A percentile compares a stretch with the other conserved stretches of the same genome.
These are phyloP conservation scores for Epichloe typhina DNA, from an alignment of 2,329 filamentous ascomycete genomes.

Conservation along the genomic window DNA sequence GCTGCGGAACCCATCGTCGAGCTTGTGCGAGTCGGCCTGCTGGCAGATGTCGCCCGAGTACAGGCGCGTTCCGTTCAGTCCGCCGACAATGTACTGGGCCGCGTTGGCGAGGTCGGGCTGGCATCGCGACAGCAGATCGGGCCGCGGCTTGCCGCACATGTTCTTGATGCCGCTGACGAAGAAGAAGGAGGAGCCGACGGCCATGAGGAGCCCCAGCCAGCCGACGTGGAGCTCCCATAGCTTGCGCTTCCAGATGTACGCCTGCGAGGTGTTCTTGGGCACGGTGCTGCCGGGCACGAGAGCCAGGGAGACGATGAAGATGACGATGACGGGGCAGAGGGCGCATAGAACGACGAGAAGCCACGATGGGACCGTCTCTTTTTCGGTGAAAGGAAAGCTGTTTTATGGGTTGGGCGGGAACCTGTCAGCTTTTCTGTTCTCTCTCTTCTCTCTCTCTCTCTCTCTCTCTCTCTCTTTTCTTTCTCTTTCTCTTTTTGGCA, in stretches of 20 bases:
- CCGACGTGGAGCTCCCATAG: constrained; percentile 84
- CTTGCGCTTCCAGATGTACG: constrained; percentile 64
- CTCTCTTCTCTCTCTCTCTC: no score
- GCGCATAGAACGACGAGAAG: constrained; percentile 52
- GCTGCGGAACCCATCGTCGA: constrained; percentile 73
- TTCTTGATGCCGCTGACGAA: constrained; percentile 81
- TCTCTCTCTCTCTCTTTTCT: no score
- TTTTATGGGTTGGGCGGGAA: not conserved
- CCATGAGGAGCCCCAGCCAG: constrained; percentile 68
- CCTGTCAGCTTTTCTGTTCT: not conserved
- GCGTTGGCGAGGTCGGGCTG: constrained; percentile 56
- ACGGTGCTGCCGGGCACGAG: constrained; percentile 63
- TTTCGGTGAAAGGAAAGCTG: constrained; percentile 54
- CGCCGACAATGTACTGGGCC: constrained; percentile 48
- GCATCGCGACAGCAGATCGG: constrained; percentile 73
- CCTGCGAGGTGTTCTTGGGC: constrained; percentile 45
- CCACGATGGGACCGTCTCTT: constrained; percentile 59
- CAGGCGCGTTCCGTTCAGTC: constrained; percentile 50
- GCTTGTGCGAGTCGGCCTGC: constrained; percentile 43
- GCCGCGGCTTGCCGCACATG: constrained; percentile 55
- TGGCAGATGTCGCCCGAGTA: constrained; percentile 68
- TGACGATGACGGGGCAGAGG: constrained; percentile 51
- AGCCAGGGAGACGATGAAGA: constrained; percentile 53
- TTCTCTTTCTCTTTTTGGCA: no score
- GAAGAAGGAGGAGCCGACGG: constrained; percentile 60